Percentiles rank a stretch among this genome's conserved stretches.
Evolutionary conservation across 768 basidiomycete species (phyloP).

Genomic region (Termitomyces sp.): DNA sequence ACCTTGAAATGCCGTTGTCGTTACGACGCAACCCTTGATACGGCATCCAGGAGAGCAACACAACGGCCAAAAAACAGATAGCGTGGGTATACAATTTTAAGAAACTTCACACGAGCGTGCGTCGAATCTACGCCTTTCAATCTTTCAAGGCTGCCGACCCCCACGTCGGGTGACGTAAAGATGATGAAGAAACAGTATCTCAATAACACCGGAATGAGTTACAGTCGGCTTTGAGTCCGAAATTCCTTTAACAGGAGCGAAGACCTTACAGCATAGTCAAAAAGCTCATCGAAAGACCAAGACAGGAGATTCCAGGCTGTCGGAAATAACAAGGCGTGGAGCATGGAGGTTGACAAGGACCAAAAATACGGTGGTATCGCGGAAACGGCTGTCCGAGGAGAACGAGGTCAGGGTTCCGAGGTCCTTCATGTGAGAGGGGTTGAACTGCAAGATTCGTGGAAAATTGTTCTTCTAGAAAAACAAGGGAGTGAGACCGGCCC

Average conservation of each 20-base stretch:
- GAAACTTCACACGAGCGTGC: neutral
- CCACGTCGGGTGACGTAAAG: neutral
- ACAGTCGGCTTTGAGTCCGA: neutral
- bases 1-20: neutral
- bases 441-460: neutral
- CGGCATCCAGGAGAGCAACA: neutral
- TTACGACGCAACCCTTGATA: neutral
- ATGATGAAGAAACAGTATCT: neutral
- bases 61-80: neutral
- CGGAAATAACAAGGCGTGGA: neutral
- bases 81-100: no score
- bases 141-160: neutral
- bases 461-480: constrained; percentile 2
- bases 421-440: neutral
- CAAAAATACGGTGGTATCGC: neutral
- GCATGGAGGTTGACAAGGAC: neutral
- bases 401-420: constrained; percentile 2
- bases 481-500: neutral
- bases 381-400: constrained; percentile 1
- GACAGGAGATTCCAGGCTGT: neutral
- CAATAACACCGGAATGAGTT: neutral
- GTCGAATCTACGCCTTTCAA: neutral
- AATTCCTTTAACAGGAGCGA: neutral
- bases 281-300: neutral
- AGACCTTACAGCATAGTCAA: neutral